phyloP scores from a whole-genome alignment of 1,139 yeast species.

The Debaryomyces singareniensis region DNA sequence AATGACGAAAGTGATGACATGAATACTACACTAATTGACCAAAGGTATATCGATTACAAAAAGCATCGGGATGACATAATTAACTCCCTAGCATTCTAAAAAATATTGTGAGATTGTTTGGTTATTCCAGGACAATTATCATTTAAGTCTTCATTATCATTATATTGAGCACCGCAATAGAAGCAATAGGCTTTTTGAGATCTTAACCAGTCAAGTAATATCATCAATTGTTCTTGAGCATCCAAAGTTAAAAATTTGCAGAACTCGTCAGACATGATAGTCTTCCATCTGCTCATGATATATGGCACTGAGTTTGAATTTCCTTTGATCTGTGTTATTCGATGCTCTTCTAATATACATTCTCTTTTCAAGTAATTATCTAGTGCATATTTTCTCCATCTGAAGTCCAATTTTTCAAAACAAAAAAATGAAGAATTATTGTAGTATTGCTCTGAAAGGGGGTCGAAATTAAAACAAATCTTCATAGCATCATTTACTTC shows the following conservation, averaged over 20 bases:
- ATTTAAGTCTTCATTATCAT: slow-evolving; percentile 11
- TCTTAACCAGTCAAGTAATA: slow-evolving; percentile 17
- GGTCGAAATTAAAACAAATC: slow-evolving; percentile 21
- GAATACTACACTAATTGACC: slow-evolving; percentile 12
- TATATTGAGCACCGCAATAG: slow-evolving; percentile 22
- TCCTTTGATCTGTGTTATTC: not conserved
- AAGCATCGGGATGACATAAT: slow-evolving; percentile 11
- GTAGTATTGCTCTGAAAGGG: slow-evolving; percentile 13
- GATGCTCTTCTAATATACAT: not conserved
- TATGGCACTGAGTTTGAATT: not conserved
- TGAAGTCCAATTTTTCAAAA: slow-evolving; percentile 9
- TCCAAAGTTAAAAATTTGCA: not conserved
- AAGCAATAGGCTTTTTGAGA: slow-evolving; percentile 19
- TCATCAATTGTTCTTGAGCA: slow-evolving; percentile 3
- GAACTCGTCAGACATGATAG: not conserved
- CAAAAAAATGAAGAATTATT: slow-evolving; percentile 5
- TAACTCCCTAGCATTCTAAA: slow-evolving; percentile 6
- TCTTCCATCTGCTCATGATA: not conserved
- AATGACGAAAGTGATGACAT: slow-evolving; percentile 17
- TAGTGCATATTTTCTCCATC: slow-evolving; percentile 20
- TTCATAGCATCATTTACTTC: slow-evolving; percentile 13
- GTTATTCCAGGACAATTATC: slow-evolving; percentile 18
- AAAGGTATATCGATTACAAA: slow-evolving; percentile 12
- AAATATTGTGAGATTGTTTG: slow-evolving; percentile 10
- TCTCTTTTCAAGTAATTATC: slow-evolving; percentile 2